phyloP scores from a whole-genome alignment of 805 yeast genomes.

The Deakozyma indianensis region DNA sequence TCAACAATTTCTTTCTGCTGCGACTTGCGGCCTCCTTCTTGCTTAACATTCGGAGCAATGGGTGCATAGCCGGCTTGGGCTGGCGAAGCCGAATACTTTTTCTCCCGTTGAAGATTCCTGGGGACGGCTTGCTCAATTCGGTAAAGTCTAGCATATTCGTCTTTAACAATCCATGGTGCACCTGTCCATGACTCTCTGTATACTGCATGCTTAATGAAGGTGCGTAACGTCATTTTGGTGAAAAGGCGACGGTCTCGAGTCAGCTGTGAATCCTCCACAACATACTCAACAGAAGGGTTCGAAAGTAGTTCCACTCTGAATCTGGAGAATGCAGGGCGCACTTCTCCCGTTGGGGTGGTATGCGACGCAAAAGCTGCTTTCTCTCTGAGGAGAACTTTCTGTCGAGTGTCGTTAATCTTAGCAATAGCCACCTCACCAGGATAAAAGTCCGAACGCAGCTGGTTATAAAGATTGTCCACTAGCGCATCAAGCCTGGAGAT shows the following conservation, averaged over 20 bases:
- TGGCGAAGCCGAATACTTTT: background rate
- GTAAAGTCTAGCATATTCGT: conserved; percentile 55
- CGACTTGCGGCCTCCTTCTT: background rate
- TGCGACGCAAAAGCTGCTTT: conserved; percentile 53
- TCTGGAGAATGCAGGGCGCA: conserved; percentile 42
- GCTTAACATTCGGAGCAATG: background rate
- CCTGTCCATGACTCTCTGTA: conserved; percentile 72
- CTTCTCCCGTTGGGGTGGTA: conserved; percentile 19
- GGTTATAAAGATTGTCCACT: conserved; percentile 72
- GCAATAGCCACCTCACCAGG: conserved; percentile 81
- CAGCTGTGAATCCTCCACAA: conserved; percentile 60
- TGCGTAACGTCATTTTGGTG: conserved; percentile 79
- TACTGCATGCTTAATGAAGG: conserved; percentile 70
- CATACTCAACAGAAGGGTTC: conserved; percentile 36
- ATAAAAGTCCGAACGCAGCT: conserved; percentile 69
- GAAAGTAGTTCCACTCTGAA: conserved; percentile 53
- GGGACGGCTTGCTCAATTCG: conserved; percentile 32
- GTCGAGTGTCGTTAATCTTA: conserved; percentile 28
- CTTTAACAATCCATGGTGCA: conserved; percentile 91
- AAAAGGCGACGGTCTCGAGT: conserved; percentile 73
- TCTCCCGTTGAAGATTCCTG: conserved; percentile 9
- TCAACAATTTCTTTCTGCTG: background rate
- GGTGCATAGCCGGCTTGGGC: background rate
- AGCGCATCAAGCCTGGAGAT: conserved; percentile 71
- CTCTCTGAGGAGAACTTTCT: conserved; percentile 59